Base-by-base conservation (phyloP, 1,284 basidiomycete species). In the Tilletia walkeri region DNA sequence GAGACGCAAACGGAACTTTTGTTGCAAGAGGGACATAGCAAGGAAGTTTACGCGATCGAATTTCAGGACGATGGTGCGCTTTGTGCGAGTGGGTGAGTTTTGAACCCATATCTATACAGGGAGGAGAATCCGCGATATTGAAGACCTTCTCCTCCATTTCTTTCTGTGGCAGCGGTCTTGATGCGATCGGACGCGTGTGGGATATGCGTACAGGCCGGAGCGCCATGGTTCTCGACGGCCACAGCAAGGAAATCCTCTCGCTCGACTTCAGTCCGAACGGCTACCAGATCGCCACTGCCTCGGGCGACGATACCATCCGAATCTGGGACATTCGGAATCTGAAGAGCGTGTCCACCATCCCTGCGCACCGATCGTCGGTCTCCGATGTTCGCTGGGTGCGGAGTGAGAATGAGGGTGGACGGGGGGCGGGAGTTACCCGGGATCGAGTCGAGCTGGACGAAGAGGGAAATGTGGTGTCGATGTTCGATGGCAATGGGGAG, bases 251-350 rank as follows among this genome's bases (percentile, higher is more conserved):
- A 73, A 95, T 99, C 72, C 91, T 94, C 71, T 87, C 92, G 1
- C 91, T 97, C 78, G 90, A 90, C 72, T 99, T 98, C 84, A 94
- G 94, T 24, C 94, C 95, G 6, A 99, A 96, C 78, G 94, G 94
- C 66, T 95, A 95, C 82, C 95, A 99, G 87, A 90, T 99, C 65
- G 95, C 94, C 6, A 96, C 95, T 0, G 95, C 95, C 30, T 91
- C 94, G 1, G 94, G 93, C 63, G 96, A 99, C 84, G 95, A 99
- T 82, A 97, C 95, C 0, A 92, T 99, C 75, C 90, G 94, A 56
- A 94, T 99, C 86, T 99, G 96, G 96, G 96, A 99, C 85, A 90
- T 99, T 86, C 90, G 96, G 36, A 91, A 92, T 2, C 88, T 97
- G 38, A 92, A 90, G 79, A 90, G 93, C 24, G 86, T 95, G n/a